Percentiles rank a stretch among this genome's conserved stretches.
phyloP scores from a whole-genome alignment of 495 filamentous ascomycete genomes.

The Usnea hakonensis region DNA sequence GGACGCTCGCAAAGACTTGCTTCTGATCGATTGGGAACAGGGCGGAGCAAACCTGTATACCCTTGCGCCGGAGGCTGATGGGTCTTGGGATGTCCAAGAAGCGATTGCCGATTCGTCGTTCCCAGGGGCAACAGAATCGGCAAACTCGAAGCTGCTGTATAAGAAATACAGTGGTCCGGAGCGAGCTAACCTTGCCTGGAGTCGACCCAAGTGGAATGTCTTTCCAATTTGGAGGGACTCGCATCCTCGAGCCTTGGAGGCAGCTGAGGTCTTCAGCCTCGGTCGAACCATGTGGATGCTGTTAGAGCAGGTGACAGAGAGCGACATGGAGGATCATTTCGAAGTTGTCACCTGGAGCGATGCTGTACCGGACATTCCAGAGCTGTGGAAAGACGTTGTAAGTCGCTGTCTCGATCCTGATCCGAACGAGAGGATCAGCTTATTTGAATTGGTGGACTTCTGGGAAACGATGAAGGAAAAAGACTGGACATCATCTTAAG shows the following conservation, averaged over 20 bases:
- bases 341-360: constrained; percentile 14
- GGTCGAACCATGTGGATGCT: constrained; percentile 25
- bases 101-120: neutral
- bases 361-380: constrained; percentile 7
- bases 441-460: constrained; percentile 15
- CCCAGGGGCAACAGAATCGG: neutral
- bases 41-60: constrained; percentile 18
- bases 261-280: constrained; percentile 23
- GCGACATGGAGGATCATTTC: constrained; percentile 6
- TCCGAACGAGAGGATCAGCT: constrained; percentile 16
- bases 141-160: constrained; percentile 9
- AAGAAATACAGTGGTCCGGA: constrained; percentile 19
- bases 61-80: constrained; percentile 24
- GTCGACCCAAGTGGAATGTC: neutral
- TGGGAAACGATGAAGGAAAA: constrained; percentile 6
- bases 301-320: constrained; percentile 16
- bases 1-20: constrained; percentile 17
- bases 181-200: neutral
- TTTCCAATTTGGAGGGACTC: neutral
- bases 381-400: constrained; percentile 17
- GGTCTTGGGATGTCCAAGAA: constrained; percentile 20
- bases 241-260: constrained; percentile 17
- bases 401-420: constrained; percentile 15
- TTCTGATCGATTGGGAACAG: constrained; percentile 27
- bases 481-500: neutral